These are phyloP conservation scores for Sphagnum magellanicum DNA, from an alignment of 228 moss, liverwort and hornwort genomes.

Conservation along the genomic window DNA sequence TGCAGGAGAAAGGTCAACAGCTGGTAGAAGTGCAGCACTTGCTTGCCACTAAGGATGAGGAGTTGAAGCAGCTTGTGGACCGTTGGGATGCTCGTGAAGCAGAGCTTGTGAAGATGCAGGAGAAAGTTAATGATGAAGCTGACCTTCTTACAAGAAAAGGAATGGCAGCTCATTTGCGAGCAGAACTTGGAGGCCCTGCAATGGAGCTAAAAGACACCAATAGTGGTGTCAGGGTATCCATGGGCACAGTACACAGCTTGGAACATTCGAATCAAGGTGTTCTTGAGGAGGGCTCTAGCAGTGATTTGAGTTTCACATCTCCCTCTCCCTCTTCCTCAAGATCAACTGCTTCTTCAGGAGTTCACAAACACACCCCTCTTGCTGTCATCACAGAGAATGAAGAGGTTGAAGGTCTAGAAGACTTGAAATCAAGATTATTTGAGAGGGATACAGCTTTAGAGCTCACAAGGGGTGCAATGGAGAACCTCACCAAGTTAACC, in stretches of 20 bases:
- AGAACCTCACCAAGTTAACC: slow-evolving; percentile 3
- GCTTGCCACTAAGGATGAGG: slow-evolving; percentile 28
- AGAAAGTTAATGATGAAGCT: slow-evolving; percentile 20
- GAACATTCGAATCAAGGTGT: slow-evolving; percentile 28
- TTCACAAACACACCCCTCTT: too few species aligned
- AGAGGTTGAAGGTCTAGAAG: neutral
- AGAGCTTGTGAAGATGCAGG: slow-evolving; percentile 20
- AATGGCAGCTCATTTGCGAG: slow-evolving; percentile 1
- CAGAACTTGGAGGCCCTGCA: neutral
- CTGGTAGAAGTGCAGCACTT: slow-evolving; percentile 15
- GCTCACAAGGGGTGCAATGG: slow-evolving; percentile 9
- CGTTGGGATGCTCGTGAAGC: slow-evolving; percentile 33
- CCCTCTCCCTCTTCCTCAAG: too few species aligned
- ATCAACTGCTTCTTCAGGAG: too few species aligned
- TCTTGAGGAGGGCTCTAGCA: neutral
- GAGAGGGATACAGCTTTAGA: slow-evolving; percentile 11
- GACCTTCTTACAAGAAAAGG: slow-evolving; percentile 13
- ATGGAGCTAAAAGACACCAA: neutral
- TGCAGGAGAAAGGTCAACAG: slow-evolving; percentile 27
- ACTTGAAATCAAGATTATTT: slow-evolving; percentile 8
- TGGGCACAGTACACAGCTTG: slow-evolving; percentile 27
- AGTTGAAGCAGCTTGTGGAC: slow-evolving; percentile 22
- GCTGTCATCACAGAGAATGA: neutral
- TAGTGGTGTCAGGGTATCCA: slow-evolving; percentile 22
- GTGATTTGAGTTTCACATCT: too few species aligned